Conservation (phyloP, 1,139 yeast genomes). For the Diutina mesorugosa region DNA sequence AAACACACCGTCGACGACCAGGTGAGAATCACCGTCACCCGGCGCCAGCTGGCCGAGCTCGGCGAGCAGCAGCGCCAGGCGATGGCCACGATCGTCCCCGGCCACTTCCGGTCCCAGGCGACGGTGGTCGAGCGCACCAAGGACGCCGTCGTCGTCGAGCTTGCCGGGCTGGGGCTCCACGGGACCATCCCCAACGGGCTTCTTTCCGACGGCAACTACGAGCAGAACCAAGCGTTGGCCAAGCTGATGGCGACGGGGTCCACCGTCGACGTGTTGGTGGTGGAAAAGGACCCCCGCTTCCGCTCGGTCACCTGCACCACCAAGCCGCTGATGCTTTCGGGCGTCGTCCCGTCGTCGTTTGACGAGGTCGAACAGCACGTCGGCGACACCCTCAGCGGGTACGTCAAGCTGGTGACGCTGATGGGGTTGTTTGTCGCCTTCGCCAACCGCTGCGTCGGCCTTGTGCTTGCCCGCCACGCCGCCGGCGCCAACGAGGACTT, state of each 20-base stretch:
- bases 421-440: slow-evolving; percentile 78
- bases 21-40: slow-evolving; percentile 55
- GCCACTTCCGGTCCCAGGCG: slow-evolving; percentile 52
- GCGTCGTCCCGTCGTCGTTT: neutral
- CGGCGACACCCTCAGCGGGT: slow-evolving; percentile 49
- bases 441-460: slow-evolving; percentile 70
- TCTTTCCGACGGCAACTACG: slow-evolving; percentile 61
- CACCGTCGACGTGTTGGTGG: slow-evolving; percentile 43
- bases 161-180: slow-evolving; percentile 40
- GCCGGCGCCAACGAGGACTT: slow-evolving; percentile 46
- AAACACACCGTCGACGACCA: slow-evolving; percentile 36
- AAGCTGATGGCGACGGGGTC: slow-evolving; percentile 53
- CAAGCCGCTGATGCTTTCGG: slow-evolving; percentile 23
- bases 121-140: slow-evolving; percentile 63
- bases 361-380: slow-evolving; percentile 6
- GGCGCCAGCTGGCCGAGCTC: slow-evolving; percentile 49
- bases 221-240: slow-evolving; percentile 51
- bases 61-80: slow-evolving; percentile 35
- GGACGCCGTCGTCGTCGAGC: slow-evolving; percentile 50
- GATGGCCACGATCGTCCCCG: slow-evolving; percentile 39
- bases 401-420: slow-evolving; percentile 60
- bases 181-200: slow-evolving; percentile 72
- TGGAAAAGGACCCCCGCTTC: slow-evolving; percentile 54
- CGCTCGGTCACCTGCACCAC: slow-evolving; percentile 50
- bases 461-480: slow-evolving; percentile 69